These are phyloP conservation scores for Haplographium delicatum DNA, from an alignment of 495 filamentous ascomycete species.

Conservation along the genomic window DNA sequence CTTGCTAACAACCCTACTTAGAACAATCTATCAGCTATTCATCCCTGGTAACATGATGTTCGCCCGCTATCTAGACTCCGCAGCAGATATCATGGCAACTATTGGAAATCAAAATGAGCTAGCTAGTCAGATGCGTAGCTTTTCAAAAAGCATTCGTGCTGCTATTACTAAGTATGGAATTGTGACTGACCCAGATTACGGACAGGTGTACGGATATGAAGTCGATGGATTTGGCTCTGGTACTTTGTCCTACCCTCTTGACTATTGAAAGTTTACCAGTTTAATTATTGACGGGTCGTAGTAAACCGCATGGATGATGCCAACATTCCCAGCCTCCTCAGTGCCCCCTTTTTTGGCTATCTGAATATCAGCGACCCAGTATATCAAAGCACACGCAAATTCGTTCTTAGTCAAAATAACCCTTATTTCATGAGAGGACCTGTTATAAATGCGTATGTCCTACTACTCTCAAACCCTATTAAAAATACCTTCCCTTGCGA, in stretches of 20 bases:
- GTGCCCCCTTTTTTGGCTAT: conserved; percentile 50
- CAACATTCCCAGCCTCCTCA: conserved; percentile 55
- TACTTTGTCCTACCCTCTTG: conserved; percentile 12
- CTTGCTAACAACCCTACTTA: neutral
- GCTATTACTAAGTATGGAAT: conserved; percentile 49
- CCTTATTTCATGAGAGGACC: no score
- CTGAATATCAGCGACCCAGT: conserved; percentile 39
- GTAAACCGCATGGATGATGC: conserved; percentile 47
- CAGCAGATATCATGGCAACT: conserved; percentile 42
- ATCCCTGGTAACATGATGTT: conserved; percentile 71
- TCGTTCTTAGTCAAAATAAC: no score
- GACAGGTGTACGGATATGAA: conserved; percentile 55
- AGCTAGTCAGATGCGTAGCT: conserved; percentile 41
- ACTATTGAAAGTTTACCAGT: neutral
- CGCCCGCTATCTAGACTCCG: conserved; percentile 42
- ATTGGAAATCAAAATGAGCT: conserved; percentile 35
- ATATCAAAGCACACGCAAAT: no score
- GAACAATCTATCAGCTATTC: conserved; percentile 48
- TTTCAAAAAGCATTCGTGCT: conserved; percentile 39
- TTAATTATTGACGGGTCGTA: conserved; percentile 2
- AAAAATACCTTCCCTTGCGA: neutral
- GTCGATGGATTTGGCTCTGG: conserved; percentile 50
- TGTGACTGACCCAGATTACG: conserved; percentile 38
- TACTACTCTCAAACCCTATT: neutral
- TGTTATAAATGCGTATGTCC: conserved; percentile 48